Evolutionary conservation across 2,329 filamentous ascomycete species (phyloP).

Genomic region (Pseudodiploospora longispora): DNA sequence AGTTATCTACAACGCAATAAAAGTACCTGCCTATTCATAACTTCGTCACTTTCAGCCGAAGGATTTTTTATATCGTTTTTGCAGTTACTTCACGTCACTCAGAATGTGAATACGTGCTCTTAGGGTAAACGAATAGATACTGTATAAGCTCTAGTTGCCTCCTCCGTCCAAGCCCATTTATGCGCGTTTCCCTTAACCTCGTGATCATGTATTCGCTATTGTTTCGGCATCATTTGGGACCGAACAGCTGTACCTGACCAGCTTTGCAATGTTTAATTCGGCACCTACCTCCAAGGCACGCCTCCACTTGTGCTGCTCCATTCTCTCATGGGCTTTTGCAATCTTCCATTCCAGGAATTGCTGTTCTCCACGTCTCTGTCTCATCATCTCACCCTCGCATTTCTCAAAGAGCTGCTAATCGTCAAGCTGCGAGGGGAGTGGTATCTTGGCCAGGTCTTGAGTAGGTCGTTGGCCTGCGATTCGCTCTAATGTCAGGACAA

Average conservation of each 20-base stretch:
- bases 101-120: no score
- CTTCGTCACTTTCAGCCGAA: no score
- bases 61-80: no score
- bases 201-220: no score
- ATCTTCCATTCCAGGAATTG: constrained; percentile 34
- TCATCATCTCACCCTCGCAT: constrained; percentile 34
- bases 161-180: no score
- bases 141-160: no score
- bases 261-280: constrained; percentile 13
- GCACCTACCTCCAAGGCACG: constrained; percentile 18
- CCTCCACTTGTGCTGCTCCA: constrained; percentile 20
- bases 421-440: constrained; percentile 46
- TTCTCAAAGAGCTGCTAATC: constrained; percentile 46
- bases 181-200: no score
- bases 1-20: no score
- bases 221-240: no score
- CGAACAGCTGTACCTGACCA: constrained; percentile 5
- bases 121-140: no score
- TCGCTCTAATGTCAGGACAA: constrained; percentile 40
- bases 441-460: constrained; percentile 35
- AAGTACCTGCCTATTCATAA: no score
- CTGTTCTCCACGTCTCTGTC: constrained; percentile 28
- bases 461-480: constrained; percentile 33
- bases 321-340: constrained; percentile 21
- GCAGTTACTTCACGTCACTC: no score